These are phyloP conservation scores for Asterochloris erici DNA, from an alignment of 139 green algal genomes.

Conservation along the genomic window DNA sequence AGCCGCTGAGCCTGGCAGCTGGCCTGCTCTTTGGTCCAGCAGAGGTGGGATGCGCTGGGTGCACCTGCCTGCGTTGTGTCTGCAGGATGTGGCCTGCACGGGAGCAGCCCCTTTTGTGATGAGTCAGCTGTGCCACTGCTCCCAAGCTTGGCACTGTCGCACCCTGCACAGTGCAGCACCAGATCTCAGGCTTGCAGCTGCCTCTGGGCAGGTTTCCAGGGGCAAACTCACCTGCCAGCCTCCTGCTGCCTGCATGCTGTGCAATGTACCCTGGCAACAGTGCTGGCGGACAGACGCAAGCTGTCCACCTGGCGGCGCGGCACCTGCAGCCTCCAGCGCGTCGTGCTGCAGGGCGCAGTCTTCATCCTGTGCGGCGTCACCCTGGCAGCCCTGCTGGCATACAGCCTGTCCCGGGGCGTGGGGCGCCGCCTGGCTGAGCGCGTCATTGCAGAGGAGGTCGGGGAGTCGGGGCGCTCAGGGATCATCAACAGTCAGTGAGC, in stretches of 20 bases:
- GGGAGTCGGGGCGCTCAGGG: constrained; percentile 1
- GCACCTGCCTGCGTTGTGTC: constrained; percentile 15
- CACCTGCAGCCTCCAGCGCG: background rate
- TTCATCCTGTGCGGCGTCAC: constrained; percentile 47
- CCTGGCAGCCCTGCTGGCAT: constrained; percentile 52
- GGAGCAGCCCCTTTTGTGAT: background rate
- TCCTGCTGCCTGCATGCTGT: background rate
- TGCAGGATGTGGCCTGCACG: constrained; percentile 19
- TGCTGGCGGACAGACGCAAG: background rate
- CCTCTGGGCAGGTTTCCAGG: background rate
- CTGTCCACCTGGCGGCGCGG: background rate
- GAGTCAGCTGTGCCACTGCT: background rate
- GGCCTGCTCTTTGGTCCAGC: constrained; percentile 77
- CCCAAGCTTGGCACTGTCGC: background rate
- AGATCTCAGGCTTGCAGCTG: background rate
- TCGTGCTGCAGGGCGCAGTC: constrained; percentile 38
- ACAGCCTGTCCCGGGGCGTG: constrained; percentile 42
- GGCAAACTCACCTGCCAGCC: background rate
- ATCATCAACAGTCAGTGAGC: no score
- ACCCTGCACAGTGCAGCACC: background rate
- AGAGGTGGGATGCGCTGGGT: constrained; percentile 45
- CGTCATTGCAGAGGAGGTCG: constrained; percentile 41
- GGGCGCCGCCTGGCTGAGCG: constrained; percentile 47
- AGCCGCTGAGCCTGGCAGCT: constrained; percentile 71
- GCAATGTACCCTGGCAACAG: background rate